phyloP scores from a whole-genome alignment of 352 stramenopile genomes.

The Phytophthora syringae region DNA sequence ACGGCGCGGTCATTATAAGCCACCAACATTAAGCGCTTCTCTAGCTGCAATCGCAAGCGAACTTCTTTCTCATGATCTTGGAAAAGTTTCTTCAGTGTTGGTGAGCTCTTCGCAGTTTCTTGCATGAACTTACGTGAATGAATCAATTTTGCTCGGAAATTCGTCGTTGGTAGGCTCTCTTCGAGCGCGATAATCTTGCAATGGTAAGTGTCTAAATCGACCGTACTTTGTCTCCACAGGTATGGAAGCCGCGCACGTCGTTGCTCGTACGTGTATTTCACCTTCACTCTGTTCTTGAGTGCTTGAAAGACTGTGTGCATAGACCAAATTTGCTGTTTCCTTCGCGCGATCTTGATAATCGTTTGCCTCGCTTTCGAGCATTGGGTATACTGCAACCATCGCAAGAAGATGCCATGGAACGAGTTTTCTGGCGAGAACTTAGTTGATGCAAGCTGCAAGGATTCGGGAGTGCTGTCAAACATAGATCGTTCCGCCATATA shows the following conservation, averaged over 20 bases:
- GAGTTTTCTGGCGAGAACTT: slow-evolving; percentile 55
- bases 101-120: slow-evolving; percentile 49
- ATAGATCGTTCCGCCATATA: slow-evolving; percentile 37
- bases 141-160: slow-evolving; percentile 32
- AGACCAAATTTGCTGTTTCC: slow-evolving; percentile 45
- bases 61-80: slow-evolving; percentile 67
- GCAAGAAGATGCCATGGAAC: slow-evolving; percentile 54
- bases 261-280: slow-evolving; percentile 47
- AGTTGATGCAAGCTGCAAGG: slow-evolving; percentile 42
- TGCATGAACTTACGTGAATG: slow-evolving; percentile 35
- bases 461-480: slow-evolving; percentile 40
- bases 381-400: slow-evolving; percentile 68
- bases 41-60: slow-evolving; percentile 57
- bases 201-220: slow-evolving; percentile 56
- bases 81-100: slow-evolving; percentile 81
- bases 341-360: slow-evolving; percentile 29
- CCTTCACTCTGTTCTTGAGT: slow-evolving; percentile 49
- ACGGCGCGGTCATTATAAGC: slow-evolving; percentile 72
- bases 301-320: slow-evolving; percentile 50
- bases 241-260: slow-evolving; percentile 37
- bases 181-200: slow-evolving; percentile 54
- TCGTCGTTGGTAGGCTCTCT: slow-evolving; percentile 37
- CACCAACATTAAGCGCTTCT: slow-evolving; percentile 78
- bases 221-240: slow-evolving; percentile 46
- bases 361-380: slow-evolving; percentile 28